Percentiles rank a stretch among this genome's conserved stretches.
phyloP scores from a whole-genome alignment of 768 basidiomycete genomes.

The Plicaturopsis crispa region DNA sequence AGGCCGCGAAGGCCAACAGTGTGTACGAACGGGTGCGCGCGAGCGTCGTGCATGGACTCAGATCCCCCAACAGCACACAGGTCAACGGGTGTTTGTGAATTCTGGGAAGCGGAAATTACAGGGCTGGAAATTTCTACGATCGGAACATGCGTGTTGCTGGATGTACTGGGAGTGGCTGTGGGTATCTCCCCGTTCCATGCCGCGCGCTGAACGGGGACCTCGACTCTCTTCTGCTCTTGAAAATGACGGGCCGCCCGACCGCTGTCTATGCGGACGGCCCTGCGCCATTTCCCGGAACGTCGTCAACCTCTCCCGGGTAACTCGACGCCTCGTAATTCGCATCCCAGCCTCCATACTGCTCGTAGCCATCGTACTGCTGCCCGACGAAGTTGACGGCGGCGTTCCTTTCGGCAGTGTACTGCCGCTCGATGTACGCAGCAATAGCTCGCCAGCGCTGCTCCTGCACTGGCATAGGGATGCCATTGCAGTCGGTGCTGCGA shows the following conservation, averaged over 20 bases:
- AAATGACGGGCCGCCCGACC: neutral
- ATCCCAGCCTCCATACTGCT: neutral
- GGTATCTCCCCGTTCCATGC: neutral
- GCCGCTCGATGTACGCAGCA: neutral
- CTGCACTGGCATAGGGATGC: constrained; percentile 1
- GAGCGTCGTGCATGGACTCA: neutral
- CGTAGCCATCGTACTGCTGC: neutral
- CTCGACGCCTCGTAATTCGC: neutral
- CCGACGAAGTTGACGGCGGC: neutral
- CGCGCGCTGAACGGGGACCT: neutral
- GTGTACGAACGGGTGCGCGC: constrained; percentile 16
- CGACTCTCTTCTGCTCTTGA: neutral
- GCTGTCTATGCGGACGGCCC: neutral
- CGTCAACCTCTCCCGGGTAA: neutral
- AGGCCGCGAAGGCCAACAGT: constrained; percentile 5
- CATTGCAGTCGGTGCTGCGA: constrained; percentile 1
- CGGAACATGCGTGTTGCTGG: neutral
- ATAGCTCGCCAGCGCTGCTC: constrained; percentile 6
- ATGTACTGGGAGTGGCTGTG: neutral
- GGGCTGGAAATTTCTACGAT: neutral
- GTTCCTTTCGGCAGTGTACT: no score
- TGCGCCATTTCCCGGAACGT: neutral
- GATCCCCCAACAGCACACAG: constrained; percentile 7
- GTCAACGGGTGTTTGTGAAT: constrained; percentile 13
- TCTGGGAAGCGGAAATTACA: constrained; percentile 9